phyloP scores from a whole-genome alignment of 106 monocot genomes.

The Dendrobium chrysotoxum region DNA sequence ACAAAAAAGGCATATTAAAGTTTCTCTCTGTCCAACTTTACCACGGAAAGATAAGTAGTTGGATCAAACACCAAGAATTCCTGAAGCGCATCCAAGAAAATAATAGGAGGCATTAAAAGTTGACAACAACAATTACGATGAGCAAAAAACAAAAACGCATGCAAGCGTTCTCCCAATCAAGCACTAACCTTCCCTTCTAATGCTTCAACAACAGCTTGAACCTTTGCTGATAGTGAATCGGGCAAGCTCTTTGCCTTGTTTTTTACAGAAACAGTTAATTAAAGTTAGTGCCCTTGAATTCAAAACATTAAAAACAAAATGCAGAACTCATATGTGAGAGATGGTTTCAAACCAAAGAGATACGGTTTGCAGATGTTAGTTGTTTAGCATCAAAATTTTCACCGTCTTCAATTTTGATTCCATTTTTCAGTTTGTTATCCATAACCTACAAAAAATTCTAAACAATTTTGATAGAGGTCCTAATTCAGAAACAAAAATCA shows the following conservation, averaged over 20 bases:
- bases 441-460: constrained; percentile 33
- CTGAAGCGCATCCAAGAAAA: neutral
- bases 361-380: constrained; percentile 42
- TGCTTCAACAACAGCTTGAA: constrained; percentile 57
- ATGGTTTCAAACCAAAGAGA: constrained; percentile 39
- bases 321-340: constrained; percentile 8
- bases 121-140: neutral
- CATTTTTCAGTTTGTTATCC: constrained; percentile 85
- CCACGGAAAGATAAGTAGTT: neutral
- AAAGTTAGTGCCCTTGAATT: neutral
- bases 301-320: constrained; percentile 1
- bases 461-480: neutral
- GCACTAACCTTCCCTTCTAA: constrained; percentile 73
- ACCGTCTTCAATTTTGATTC: constrained; percentile 43
- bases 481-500: neutral
- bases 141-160: neutral
- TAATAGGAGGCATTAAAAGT: neutral
- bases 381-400: constrained; percentile 22
- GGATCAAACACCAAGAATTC: neutral
- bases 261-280: neutral
- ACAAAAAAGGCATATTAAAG: neutral
- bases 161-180: neutral
- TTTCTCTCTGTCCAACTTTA: neutral
- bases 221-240: constrained; percentile 51
- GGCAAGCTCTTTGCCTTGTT: constrained; percentile 63